A percentile compares a stretch with the other conserved stretches of the same genome.
Evolutionary conservation across 306 rosid species (phyloP).

Genomic region (Medicago arabica): DNA sequence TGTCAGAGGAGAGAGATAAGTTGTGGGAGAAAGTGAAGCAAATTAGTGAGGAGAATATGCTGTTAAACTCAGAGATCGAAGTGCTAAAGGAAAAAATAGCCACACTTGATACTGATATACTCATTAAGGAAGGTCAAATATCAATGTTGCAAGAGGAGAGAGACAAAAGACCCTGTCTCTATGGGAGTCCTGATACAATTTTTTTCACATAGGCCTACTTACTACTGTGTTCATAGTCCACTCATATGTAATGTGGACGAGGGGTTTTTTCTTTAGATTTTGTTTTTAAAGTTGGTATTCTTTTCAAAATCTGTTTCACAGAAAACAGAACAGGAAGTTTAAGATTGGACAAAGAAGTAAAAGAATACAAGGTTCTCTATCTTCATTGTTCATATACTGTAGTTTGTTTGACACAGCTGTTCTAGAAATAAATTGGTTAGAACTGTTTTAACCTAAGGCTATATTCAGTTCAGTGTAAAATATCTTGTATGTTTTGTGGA

Average conservation of each 20-base stretch:
- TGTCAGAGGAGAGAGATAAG: constrained; percentile 78
- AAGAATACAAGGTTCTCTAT: constrained; percentile 24
- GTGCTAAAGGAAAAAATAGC: constrained; percentile 68
- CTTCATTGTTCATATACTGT: neutral
- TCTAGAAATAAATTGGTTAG: neutral
- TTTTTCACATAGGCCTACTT: constrained; percentile 32
- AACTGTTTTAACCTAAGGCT: neutral
- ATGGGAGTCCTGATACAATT: no score
- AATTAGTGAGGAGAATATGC: constrained; percentile 77
- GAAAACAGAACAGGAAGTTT: constrained; percentile 32
- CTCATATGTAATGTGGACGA: constrained; percentile 44
- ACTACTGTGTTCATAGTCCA: constrained; percentile 64
- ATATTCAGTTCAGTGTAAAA: neutral
- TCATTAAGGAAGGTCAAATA: constrained; percentile 90
- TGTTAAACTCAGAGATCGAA: constrained; percentile 64
- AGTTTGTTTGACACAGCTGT: constrained; percentile 1
- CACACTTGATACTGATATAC: constrained; percentile 74
- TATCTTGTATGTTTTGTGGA: neutral
- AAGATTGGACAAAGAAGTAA: constrained; percentile 33
- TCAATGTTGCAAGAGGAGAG: constrained; percentile 73
- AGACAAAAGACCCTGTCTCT: no score
- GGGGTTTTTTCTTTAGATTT: neutral
- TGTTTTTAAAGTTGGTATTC: constrained; percentile 9
- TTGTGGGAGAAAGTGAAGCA: constrained; percentile 86
- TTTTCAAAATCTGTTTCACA: constrained; percentile 33